phyloP scores from a whole-genome alignment of 768 basidiomycete genomes.

The Agrocybe chaxingu region DNA sequence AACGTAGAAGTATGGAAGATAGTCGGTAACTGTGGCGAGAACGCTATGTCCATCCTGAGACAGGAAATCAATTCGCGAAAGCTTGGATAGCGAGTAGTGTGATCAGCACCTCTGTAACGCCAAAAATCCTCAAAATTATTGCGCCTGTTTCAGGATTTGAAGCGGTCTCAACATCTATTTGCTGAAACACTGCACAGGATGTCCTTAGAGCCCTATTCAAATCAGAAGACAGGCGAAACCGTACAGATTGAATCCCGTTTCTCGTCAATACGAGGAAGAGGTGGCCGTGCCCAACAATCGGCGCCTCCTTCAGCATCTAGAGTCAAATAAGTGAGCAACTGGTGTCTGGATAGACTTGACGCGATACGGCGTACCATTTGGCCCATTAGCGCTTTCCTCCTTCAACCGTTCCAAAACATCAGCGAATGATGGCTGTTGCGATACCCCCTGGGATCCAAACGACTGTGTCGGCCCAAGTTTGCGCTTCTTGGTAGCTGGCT shows the following conservation, averaged over 20 bases:
- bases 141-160: slow-evolving; percentile 41
- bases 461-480: slow-evolving; percentile 41
- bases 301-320: slow-evolving; percentile 76
- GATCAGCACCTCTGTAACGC: slow-evolving; percentile 74
- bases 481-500: slow-evolving; percentile 52
- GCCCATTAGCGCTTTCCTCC: slow-evolving; percentile 42
- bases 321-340: background rate
- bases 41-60: slow-evolving; percentile 83
- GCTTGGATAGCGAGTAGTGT: background rate
- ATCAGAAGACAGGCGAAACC: slow-evolving; percentile 17
- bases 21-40: slow-evolving; percentile 75
- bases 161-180: slow-evolving; percentile 84
- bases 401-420: slow-evolving; percentile 63
- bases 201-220: background rate
- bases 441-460: slow-evolving; percentile 35
- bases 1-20: slow-evolving; percentile 92
- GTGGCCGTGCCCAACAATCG: slow-evolving; percentile 69
- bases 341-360: background rate
- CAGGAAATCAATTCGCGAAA: background rate
- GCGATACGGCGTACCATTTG: slow-evolving; percentile 32
- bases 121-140: slow-evolving; percentile 70
- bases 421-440: slow-evolving; percentile 47
- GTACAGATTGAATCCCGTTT: slow-evolving; percentile 67
- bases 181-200: slow-evolving; percentile 75
- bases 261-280: slow-evolving; percentile 49